Base-by-base conservation (phyloP, 2,329 filamentous ascomycete genomes). In the Paecilomyces fulvus region DNA sequence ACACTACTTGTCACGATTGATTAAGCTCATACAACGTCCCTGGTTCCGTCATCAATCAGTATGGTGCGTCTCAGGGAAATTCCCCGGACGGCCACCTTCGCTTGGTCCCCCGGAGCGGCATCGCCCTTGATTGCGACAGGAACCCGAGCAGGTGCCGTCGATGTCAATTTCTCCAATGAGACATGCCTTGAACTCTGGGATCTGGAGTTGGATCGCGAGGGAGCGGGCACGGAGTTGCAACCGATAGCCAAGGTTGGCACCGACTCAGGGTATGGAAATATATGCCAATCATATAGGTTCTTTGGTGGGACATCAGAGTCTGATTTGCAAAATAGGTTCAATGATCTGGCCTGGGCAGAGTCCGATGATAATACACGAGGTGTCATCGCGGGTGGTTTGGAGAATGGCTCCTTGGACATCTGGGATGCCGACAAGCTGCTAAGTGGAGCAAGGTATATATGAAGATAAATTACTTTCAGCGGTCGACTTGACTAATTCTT, bases 21-120 rank as follows among this genome's bases (percentile, higher is more conserved):
- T 61, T 58, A 54, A 65, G 59, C 59, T 64, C 63, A 62, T 63
- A 58, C 55, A 60, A 53, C 59, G 58, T 54, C 59, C 56, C 55
- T 56, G 60, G 53, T 46, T 56, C 54, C 58, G 58, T 57, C 61
- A 58, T 55, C 60, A 61, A 56, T 67, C 73, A 77, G 66, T 74
- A 99, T 99, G 94, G 92, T 96, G 76, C 89, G 91, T 78, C 82
- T 97, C 75, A 86, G 92, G 81, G 92, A 97, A 80, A 95, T 99
- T 70, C 89, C 91, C 73, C 86, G 94, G 77, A 99, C 94, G 68
- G 94, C 92, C 74, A 89, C 92, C 68, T 99, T 99, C 75, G 90
- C 94, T 70, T 99, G 94, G 92, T 96, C 90, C 64, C 88, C 92
- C 25, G 89, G 86, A 65, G 78, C 89, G 53, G 82, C 83, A 43